Conservation (phyloP, 352 stramenopile species). For the Peronospora destructor region DNA sequence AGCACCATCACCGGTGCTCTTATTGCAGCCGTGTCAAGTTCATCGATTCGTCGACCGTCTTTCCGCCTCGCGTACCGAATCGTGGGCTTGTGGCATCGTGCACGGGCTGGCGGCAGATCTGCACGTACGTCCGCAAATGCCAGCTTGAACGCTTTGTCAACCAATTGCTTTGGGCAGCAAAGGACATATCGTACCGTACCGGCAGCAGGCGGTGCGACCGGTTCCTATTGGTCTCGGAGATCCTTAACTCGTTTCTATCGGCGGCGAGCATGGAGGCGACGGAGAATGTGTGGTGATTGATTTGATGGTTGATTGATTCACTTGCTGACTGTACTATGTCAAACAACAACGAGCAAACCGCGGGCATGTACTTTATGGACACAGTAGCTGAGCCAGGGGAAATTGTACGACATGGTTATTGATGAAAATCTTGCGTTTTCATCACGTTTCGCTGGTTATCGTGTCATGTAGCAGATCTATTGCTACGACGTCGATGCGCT, state of each 20-base stretch:
- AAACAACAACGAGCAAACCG: background rate
- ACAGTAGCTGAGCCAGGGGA: background rate
- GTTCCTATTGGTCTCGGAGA: constrained; percentile 38
- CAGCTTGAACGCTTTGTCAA: constrained; percentile 40
- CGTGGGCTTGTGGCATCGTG: constrained; percentile 16
- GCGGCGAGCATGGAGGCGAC: constrained; percentile 22
- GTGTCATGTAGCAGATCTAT: too few relatives aligned
- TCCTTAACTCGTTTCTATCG: constrained; percentile 54
- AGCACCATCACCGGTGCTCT: constrained; percentile 40
- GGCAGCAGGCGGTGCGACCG: constrained; percentile 33
- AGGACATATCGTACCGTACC: constrained; percentile 42
- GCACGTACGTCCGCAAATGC: constrained; percentile 22
- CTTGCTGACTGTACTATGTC: background rate
- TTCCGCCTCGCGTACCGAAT: constrained; percentile 40
- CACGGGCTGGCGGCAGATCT: constrained; percentile 17
- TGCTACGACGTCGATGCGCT: too few relatives aligned
- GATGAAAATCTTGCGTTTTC: constrained; percentile 1
- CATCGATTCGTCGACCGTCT: constrained; percentile 32
- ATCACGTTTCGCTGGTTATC: too few relatives aligned
- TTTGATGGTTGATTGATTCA: background rate
- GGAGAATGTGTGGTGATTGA: constrained; percentile 20
- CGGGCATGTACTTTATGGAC: background rate
- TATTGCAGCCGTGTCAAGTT: constrained; percentile 49
- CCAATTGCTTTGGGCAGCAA: constrained; percentile 32
- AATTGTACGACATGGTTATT: background rate